Base-by-base conservation (phyloP, 345 rosid genomes). In the Noccaea bulbosa region DNA sequence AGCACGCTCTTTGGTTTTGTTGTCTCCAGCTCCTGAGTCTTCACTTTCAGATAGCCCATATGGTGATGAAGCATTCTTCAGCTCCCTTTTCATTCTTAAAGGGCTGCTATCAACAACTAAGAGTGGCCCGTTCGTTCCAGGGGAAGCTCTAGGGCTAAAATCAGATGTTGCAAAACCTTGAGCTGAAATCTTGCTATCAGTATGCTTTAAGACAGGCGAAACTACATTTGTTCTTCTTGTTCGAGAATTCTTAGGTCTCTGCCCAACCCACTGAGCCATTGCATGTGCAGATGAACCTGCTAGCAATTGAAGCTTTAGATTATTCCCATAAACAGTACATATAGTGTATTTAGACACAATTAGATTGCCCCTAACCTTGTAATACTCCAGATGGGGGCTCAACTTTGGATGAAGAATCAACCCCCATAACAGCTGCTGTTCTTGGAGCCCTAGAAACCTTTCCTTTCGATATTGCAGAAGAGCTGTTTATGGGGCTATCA, bases 201-300 rank as follows among this genome's bases (percentile, higher is more conserved):
- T 66, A 77, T 75, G 80, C 65, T 79, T 83, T 65, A 85, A 70
- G 59, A 83, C 80, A 48, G 99, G 96, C 35, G 88, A 79, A 70
- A 82, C 84, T 73, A 91, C 44, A 80, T 84, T 89, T 53, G 92
- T 79, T 77, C 99, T 89, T 82, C 96, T 83, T 35, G 90, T 80
- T 33, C 98, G 96, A 22, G 93, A 88, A 68, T 80, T 91, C 72
- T 94, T 94, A 62, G 84, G 88, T 72, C 97, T 93, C 84, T 89
- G 98, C 77, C 97, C 92, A 62, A 73, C 93, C 98, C 99, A 94
- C 58, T 89, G 88, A 56, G 96, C 86, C 87, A 89, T 89, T 27
- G 93, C 81, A 67, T 78, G 89, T 48, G 92, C 82, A 77, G 97
- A 77, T 41, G 96, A 84, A 77, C 84, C 81, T 46, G 86, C 57